Base-by-base conservation (phyloP, 2,329 filamentous ascomycete genomes). In the Aspergillus chevalieri region DNA sequence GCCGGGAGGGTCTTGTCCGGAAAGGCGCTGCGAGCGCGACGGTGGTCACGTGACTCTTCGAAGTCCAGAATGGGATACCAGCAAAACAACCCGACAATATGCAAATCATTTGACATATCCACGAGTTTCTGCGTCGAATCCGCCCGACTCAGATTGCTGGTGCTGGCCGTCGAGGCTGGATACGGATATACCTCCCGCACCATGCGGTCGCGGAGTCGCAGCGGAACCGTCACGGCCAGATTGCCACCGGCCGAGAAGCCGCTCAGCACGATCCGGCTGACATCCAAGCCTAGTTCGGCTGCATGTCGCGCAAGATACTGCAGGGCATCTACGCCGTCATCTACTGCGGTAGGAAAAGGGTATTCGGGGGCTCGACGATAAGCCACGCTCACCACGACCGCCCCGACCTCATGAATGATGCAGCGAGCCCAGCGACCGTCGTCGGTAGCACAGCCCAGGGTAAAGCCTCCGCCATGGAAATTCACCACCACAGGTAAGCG, bases 11-110 rank as follows among this genome's bases (percentile, higher is more conserved):
- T 71, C 53, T 74, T 75, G 44, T 74, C 75, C 6, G 79, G 76
- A 51, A 79, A 74, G 22, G 72, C 56, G 57, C 76, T 80, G 48
- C 76, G 78, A 34, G 75, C 75, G 38, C 81, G 76, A 28, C 82
- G 81, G 55, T 81, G 74, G 21, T 75, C 78, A 26, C 82, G 78
- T 2, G 80, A 78, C 45, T 78, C 73, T 10, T 81, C 79, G 63
- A 83, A 84, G 64, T 85, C 82, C 33, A 81, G 75, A 22, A 79
- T 74, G 1, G 82, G 82, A 53, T 85, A 85, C 77, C 80, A 85
- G 44, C 79, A 77, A 36, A 82, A 74, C 47, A 83, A 74, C 43
- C 76, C 78, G 49, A 78, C 70, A 52, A 84, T 77, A 19, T 74
- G 69, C 21, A 82, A 60, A 22, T 73, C 70, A 53, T 50, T 56